Evolutionary conservation across 2,329 filamentous ascomycete genomes (phyloP).

Genomic region (Botrytis galanthina): DNA sequence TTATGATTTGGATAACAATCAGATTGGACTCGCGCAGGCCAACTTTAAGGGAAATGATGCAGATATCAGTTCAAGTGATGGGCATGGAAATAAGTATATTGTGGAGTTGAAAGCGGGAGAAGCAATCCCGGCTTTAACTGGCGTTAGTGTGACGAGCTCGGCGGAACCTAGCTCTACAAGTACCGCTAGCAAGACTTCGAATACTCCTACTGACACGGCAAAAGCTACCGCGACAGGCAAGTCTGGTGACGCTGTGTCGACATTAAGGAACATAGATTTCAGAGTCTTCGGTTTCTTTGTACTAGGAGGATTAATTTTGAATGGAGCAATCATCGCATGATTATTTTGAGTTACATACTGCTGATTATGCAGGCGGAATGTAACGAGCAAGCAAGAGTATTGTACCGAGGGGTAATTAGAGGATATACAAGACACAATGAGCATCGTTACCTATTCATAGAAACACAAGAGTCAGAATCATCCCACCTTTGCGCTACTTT

Average conservation of each 20-base stretch:
- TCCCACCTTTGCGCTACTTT: background rate
- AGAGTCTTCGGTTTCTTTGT: background rate
- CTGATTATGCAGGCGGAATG: too few species aligned
- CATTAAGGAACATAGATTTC: background rate
- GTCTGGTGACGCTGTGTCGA: background rate
- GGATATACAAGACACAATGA: background rate
- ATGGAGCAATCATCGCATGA: background rate
- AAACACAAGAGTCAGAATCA: background rate
- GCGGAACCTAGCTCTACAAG: background rate
- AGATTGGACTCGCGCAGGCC: conserved; percentile 49
- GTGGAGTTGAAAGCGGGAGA: conserved; percentile 28
- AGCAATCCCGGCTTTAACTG: conserved; percentile 26
- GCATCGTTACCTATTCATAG: background rate
- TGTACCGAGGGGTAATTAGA: background rate
- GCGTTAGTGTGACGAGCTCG: conserved; percentile 9
- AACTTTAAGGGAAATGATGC: conserved; percentile 41
- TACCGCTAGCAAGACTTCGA: background rate
- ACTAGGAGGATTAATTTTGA: background rate
- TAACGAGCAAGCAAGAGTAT: background rate
- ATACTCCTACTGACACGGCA: background rate
- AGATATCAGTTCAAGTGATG: background rate
- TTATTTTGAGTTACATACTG: background rate
- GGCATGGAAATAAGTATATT: conserved; percentile 1
- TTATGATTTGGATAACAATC: conserved; percentile 50
- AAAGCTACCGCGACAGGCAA: background rate